phyloP scores from a whole-genome alignment of 805 yeast genomes.

The Barnettozyma californica region DNA sequence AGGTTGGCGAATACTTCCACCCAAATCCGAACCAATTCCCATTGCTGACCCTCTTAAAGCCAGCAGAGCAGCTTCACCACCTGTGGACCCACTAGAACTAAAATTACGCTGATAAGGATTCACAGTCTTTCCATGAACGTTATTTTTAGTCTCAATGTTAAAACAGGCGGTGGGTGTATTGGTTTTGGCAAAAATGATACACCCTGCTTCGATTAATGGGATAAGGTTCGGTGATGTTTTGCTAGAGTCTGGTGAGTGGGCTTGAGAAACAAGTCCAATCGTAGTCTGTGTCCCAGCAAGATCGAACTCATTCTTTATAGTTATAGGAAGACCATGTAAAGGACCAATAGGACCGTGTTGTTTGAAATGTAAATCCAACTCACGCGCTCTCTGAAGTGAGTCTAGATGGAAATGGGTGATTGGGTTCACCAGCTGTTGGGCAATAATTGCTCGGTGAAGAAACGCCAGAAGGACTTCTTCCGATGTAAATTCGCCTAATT shows the following conservation, averaged over 20 bases:
- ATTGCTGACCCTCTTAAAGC: constrained; percentile 32
- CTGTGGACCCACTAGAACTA: constrained; percentile 45
- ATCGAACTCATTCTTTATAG: constrained; percentile 40
- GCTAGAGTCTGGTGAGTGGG: constrained; percentile 22
- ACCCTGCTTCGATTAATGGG: constrained; percentile 39
- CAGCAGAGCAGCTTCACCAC: constrained; percentile 48
- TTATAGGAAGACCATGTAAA: constrained; percentile 60
- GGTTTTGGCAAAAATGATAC: constrained; percentile 47
- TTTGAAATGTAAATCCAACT: constrained; percentile 42
- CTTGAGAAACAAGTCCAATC: constrained; percentile 38
- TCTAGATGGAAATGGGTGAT: constrained; percentile 36
- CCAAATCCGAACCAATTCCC: constrained; percentile 51
- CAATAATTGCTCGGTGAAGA: constrained; percentile 48
- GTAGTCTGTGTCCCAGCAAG: constrained; percentile 41
- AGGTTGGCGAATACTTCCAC: constrained; percentile 46
- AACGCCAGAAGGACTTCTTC: constrained; percentile 32
- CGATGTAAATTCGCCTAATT: background rate
- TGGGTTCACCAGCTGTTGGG: constrained; percentile 41
- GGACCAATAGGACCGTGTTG: constrained; percentile 51
- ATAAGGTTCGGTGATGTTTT: constrained; percentile 34
- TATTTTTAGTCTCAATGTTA: constrained; percentile 38
- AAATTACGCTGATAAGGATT: constrained; percentile 38
- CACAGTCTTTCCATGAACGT: constrained; percentile 38
- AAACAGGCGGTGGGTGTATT: constrained; percentile 44
- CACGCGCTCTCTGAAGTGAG: constrained; percentile 48